Percentiles rank a stretch among this genome's conserved stretches.
These are phyloP conservation scores for Hymenoscyphus scutula DNA, from an alignment of 2,329 filamentous ascomycete genomes.

Conservation along the genomic window DNA sequence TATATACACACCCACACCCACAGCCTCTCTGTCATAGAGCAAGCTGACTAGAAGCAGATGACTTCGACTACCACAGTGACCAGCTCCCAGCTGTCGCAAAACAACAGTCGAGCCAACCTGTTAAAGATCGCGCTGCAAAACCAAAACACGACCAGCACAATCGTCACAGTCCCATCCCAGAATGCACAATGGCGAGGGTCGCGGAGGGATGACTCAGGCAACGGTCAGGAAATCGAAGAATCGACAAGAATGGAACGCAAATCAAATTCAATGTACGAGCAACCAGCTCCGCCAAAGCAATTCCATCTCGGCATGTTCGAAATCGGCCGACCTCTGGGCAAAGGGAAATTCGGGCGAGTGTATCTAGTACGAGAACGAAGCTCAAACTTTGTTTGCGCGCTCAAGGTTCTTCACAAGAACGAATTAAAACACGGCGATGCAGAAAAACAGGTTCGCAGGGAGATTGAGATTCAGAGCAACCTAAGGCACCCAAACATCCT, in stretches of 20 bases:
- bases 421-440: conserved; percentile 65
- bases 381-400: conserved; percentile 67
- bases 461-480: conserved; percentile 74
- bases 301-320: conserved; percentile 77
- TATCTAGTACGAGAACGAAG: conserved; percentile 68
- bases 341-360: conserved; percentile 72
- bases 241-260: conserved; percentile 48
- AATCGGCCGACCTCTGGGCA: conserved; percentile 69
- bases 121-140: conserved; percentile 83
- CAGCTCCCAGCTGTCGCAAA: conserved; percentile 44
- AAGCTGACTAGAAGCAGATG: conserved; percentile 39
- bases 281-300: conserved; percentile 56
- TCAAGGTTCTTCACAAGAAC: conserved; percentile 73
- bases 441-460: conserved; percentile 69
- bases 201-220: conserved; percentile 45
- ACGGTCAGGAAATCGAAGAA: conserved; percentile 49
- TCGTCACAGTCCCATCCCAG: conserved; percentile 68
- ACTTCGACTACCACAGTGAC: conserved; percentile 31
- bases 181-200: conserved; percentile 53
- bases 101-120: conserved; percentile 70
- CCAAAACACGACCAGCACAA: conserved; percentile 65
- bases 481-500: conserved; percentile 70
- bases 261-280: conserved; percentile 53
- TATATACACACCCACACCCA: conserved; percentile 41
- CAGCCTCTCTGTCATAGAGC: conserved; percentile 24